phyloP scores from a whole-genome alignment of 2,329 filamentous ascomycete genomes.

The Dryadomyces quercus-mongolicae region DNA sequence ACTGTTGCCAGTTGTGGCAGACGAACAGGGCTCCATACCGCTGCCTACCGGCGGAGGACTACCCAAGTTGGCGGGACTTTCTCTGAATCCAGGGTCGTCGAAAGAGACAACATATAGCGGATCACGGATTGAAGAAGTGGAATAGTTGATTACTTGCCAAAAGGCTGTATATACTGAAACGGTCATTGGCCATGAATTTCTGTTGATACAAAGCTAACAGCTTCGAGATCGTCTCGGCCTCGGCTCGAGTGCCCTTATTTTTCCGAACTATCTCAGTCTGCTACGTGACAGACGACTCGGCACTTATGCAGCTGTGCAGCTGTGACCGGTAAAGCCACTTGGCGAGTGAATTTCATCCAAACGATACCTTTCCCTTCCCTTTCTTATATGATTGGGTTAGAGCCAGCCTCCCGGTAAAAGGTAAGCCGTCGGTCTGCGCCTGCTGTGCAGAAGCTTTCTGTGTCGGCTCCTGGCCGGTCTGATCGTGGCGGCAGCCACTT shows the following conservation, averaged over 20 bases:
- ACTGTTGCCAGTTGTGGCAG: slow-evolving; percentile 11
- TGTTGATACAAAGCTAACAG: neutral
- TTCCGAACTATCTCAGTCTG: too few species aligned
- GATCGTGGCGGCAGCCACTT: slow-evolving; percentile 66
- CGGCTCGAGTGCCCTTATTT: too few species aligned
- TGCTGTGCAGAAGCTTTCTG: slow-evolving; percentile 64
- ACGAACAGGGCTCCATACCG: neutral
- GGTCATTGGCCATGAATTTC: neutral
- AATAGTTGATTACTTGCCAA: slow-evolving; percentile 2
- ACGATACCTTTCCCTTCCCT: neutral
- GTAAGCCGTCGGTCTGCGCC: slow-evolving; percentile 65
- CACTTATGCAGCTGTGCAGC: too few species aligned
- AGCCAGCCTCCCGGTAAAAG: slow-evolving; percentile 66
- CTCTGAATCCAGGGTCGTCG: slow-evolving; percentile 3
- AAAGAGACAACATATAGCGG: neutral
- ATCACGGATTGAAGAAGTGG: slow-evolving; percentile 12
- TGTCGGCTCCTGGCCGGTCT: slow-evolving; percentile 25
- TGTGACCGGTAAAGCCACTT: too few species aligned
- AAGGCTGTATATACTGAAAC: neutral
- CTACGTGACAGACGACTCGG: too few species aligned
- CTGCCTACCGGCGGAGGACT: slow-evolving; percentile 7
- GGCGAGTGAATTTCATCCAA: too few species aligned
- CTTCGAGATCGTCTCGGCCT: too few species aligned
- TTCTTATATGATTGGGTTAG: slow-evolving; percentile 10
- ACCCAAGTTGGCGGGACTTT: slow-evolving; percentile 29